A percentile compares a stretch with the other conserved stretches of the same genome.
Conservation (phyloP, 306 rosid genomes). For the Clitoria ternatea region DNA sequence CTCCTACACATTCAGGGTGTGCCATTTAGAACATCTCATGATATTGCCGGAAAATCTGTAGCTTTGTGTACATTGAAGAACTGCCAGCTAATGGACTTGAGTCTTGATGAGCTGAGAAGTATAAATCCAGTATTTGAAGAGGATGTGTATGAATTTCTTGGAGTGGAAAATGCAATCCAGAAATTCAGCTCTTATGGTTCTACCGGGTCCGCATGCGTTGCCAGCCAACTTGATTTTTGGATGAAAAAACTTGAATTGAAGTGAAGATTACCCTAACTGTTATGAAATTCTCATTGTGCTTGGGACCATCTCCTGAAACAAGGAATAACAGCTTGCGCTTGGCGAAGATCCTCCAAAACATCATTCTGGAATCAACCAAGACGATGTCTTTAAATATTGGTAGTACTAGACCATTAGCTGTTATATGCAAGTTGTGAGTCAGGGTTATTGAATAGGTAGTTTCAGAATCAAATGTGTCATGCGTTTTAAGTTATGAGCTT, state of each 20-base stretch:
- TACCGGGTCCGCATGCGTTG: conserved; percentile 84
- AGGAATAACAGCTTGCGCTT: not conserved
- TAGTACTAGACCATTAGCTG: not conserved
- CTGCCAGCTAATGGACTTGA: conserved; percentile 66
- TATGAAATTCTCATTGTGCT: not conserved
- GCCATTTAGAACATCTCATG: conserved; percentile 96
- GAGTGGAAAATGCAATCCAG: conserved; percentile 73
- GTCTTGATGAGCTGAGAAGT: conserved; percentile 68
- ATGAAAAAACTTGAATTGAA: conserved; percentile 47
- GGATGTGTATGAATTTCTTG: conserved; percentile 83
- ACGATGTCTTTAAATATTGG: not conserved
- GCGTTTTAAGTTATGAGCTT: conserved; percentile 6
- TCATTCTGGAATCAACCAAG: not conserved
- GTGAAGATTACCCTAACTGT: conserved; percentile 8
- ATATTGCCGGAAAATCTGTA: conserved; percentile 77
- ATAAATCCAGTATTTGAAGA: conserved; percentile 54
- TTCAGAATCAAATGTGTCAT: not conserved
- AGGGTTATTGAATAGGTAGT: not conserved
- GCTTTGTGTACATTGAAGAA: conserved; percentile 64
- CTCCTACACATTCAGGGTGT: conserved; percentile 55
- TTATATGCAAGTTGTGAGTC: not conserved
- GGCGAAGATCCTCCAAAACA: not conserved
- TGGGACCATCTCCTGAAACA: not conserved
- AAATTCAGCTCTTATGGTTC: conserved; percentile 91
- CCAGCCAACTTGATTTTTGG: conserved; percentile 69